phyloP scores from a whole-genome alignment of 306 rosid species.

The Lotus japonicus region DNA sequence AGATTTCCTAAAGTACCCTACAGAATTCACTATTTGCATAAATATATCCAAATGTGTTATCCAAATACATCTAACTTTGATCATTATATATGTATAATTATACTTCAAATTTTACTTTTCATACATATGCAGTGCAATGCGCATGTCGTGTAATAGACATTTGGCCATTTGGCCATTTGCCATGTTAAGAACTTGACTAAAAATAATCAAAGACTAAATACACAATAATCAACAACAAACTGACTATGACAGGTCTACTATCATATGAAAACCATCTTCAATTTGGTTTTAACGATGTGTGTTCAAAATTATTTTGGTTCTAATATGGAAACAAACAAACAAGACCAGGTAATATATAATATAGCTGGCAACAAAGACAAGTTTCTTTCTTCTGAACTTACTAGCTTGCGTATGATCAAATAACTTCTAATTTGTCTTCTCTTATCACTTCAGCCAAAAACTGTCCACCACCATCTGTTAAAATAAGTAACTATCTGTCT shows the following conservation, averaged over 20 bases:
- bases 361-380: constrained; percentile 27
- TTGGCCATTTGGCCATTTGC: too few species aligned
- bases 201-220: too few species aligned
- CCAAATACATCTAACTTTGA: too few species aligned
- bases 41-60: too few species aligned
- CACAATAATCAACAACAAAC: too few species aligned
- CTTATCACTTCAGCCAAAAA: constrained; percentile 19
- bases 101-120: too few species aligned
- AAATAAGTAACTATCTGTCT: background rate
- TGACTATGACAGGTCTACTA: background rate
- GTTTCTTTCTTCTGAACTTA: constrained; percentile 33
- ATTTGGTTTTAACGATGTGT: constrained; percentile 3
- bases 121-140: too few species aligned
- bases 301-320: constrained; percentile 15
- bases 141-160: too few species aligned
- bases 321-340: constrained; percentile 28
- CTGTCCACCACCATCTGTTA: background rate
- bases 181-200: too few species aligned
- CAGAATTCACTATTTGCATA: too few species aligned
- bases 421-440: constrained; percentile 49
- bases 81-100: too few species aligned
- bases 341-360: constrained; percentile 4
- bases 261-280: background rate
- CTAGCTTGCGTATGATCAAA: constrained; percentile 5
- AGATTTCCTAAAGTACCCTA: too few species aligned